These are phyloP conservation scores for Paecilomyces sp. DNA, from an alignment of 2,329 filamentous ascomycete species.

Conservation along the genomic window DNA sequence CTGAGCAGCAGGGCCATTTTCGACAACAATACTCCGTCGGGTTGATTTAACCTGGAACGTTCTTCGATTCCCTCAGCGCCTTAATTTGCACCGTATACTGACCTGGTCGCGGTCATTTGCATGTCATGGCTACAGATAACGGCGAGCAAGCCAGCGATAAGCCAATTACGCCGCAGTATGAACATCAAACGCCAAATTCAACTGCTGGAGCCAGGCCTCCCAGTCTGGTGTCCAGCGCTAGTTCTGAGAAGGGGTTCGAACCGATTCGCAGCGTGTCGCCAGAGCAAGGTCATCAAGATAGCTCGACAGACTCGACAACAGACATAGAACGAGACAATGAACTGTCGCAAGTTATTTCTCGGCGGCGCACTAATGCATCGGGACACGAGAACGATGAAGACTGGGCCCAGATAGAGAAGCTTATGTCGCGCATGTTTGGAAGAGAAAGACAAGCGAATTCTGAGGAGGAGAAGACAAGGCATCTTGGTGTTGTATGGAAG, in stretches of 20 bases:
- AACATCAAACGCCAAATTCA: background rate
- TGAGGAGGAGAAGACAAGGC: conserved; percentile 62
- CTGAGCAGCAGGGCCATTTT: background rate
- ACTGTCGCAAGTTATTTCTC: conserved; percentile 15
- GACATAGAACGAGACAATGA: conserved; percentile 9
- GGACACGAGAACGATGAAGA: conserved; percentile 17
- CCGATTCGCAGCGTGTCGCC: conserved; percentile 9
- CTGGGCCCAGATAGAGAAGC: conserved; percentile 22
- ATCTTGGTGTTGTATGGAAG: conserved; percentile 64
- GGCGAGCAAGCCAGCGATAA: background rate
- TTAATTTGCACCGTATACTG: background rate
- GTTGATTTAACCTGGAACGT: background rate
- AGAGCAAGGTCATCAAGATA: background rate
- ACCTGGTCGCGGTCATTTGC: background rate
- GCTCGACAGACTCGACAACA: background rate
- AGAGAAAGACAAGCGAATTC: conserved; percentile 56
- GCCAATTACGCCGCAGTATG: background rate
- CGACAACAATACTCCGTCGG: background rate
- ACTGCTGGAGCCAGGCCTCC: background rate
- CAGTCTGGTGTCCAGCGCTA: background rate
- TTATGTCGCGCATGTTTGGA: conserved; percentile 68
- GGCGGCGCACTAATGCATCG: conserved; percentile 16
- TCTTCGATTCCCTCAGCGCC: background rate
- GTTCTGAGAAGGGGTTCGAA: background rate
- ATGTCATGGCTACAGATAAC: background rate